These are phyloP conservation scores for Annulohypoxylon stygium DNA, from an alignment of 495 filamentous ascomycete species.

Conservation along the genomic window DNA sequence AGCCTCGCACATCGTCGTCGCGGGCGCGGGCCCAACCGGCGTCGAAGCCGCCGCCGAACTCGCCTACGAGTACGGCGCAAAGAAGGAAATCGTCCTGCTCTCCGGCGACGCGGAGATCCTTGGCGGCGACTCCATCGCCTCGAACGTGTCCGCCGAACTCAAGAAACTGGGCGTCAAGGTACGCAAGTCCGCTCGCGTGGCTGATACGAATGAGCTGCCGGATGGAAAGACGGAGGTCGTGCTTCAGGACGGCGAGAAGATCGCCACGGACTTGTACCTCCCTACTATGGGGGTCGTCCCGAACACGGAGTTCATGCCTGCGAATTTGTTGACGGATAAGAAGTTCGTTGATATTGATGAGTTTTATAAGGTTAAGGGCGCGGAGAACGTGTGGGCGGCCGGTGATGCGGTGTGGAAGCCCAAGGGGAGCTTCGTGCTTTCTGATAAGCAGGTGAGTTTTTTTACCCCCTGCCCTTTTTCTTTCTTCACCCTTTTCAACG, in stretches of 20 bases:
- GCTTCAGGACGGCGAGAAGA: constrained; percentile 55
- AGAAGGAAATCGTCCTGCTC: constrained; percentile 65
- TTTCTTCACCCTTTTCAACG: not conserved
- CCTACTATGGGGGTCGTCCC: constrained; percentile 71
- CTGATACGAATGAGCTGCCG: constrained; percentile 23
- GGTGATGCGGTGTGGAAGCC: constrained; percentile 66
- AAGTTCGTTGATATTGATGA: constrained; percentile 70
- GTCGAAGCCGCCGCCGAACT: constrained; percentile 60
- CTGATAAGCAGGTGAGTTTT: constrained; percentile 59
- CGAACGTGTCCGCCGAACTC: constrained; percentile 57
- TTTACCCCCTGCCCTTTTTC: not conserved
- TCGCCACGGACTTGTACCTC: constrained; percentile 71
- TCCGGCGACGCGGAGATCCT: constrained; percentile 59
- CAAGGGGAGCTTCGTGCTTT: constrained; percentile 59
- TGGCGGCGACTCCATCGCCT: constrained; percentile 51
- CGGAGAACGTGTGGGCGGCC: constrained; percentile 64
- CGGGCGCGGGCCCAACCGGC: constrained; percentile 60
- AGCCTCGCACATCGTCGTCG: constrained; percentile 61
- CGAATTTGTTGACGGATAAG: constrained; percentile 60
- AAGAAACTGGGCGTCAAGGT: constrained; percentile 66
- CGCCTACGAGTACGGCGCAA: constrained; percentile 59
- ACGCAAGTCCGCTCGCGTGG: constrained; percentile 56
- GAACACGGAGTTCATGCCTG: constrained; percentile 71
- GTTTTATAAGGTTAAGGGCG: constrained; percentile 62
- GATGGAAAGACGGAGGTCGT: constrained; percentile 57